Conservation (phyloP, 805 yeast species). For the Wickerhamiella occidentalis region DNA sequence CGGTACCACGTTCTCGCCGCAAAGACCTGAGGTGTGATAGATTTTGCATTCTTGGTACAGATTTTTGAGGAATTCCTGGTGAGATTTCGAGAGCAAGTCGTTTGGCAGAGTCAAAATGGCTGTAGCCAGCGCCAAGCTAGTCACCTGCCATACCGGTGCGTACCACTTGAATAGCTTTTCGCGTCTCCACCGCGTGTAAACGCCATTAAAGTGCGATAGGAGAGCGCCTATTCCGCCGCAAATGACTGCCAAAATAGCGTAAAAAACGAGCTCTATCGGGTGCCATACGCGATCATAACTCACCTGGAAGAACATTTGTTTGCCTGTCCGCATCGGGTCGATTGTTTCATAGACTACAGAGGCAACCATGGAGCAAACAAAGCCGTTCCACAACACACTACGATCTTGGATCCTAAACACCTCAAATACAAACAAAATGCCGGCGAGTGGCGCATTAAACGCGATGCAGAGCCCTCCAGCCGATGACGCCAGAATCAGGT, state of each 20-base stretch:
- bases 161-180: slow-evolving; percentile 18
- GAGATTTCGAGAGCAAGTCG: slow-evolving; percentile 42
- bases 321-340: slow-evolving; percentile 39
- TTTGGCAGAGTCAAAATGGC: slow-evolving; percentile 45
- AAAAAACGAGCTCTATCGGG: slow-evolving; percentile 56
- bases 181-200: slow-evolving; percentile 24
- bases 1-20: slow-evolving; percentile 15
- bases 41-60: slow-evolving; percentile 56
- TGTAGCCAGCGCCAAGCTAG: slow-evolving; percentile 38
- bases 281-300: slow-evolving; percentile 63
- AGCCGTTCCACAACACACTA: slow-evolving; percentile 69
- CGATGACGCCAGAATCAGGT: slow-evolving; percentile 57
- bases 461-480: slow-evolving; percentile 82
- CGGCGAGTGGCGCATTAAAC: slow-evolving; percentile 79
- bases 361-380: slow-evolving; percentile 65
- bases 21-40: slow-evolving; percentile 16
- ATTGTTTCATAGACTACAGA: slow-evolving; percentile 45
- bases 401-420: slow-evolving; percentile 31
- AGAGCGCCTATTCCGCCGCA: slow-evolving; percentile 58
- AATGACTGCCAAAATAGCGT: slow-evolving; percentile 51
- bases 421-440: slow-evolving; percentile 67
- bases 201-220: slow-evolving; percentile 39
- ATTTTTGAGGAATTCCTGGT: slow-evolving; percentile 41
- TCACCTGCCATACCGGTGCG: slow-evolving; percentile 37
- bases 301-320: slow-evolving; percentile 52